These are phyloP conservation scores for Globisporangium mamillatum DNA, from an alignment of 352 stramenopile species.

Conservation along the genomic window DNA sequence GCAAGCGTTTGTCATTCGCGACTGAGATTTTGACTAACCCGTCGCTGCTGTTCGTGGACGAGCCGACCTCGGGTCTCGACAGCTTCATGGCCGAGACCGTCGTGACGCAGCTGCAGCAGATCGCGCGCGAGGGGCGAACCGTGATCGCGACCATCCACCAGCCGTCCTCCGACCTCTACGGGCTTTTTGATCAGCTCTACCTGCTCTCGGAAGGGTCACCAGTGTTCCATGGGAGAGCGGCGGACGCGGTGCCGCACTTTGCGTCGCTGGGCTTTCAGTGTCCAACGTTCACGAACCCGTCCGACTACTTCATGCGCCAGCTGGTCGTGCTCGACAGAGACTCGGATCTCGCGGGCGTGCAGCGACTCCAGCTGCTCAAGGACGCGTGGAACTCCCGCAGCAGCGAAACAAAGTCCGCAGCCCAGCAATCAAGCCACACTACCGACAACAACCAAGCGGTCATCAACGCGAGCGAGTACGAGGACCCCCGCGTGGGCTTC, in stretches of 20 bases:
- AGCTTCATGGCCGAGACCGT: slow-evolving; percentile 54
- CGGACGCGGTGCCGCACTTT: slow-evolving; percentile 56
- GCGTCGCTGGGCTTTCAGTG: slow-evolving; percentile 46
- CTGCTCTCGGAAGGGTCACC: slow-evolving; percentile 46
- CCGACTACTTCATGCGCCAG: slow-evolving; percentile 66
- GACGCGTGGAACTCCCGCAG: slow-evolving; percentile 27
- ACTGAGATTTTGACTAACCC: slow-evolving; percentile 80
- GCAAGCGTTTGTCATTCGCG: slow-evolving; percentile 48
- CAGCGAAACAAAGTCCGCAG: too few relatives aligned
- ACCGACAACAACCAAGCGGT: background rate
- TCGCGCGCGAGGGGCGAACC: slow-evolving; percentile 81
- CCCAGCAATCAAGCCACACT: too few relatives aligned
- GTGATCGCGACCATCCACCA: slow-evolving; percentile 91
- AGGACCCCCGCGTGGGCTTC: too few relatives aligned
- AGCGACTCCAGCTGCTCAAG: slow-evolving; percentile 31
- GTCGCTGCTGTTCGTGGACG: slow-evolving; percentile 82
- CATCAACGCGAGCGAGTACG: background rate
- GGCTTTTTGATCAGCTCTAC: slow-evolving; percentile 57
- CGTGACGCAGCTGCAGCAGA: slow-evolving; percentile 50
- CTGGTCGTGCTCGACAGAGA: slow-evolving; percentile 46
- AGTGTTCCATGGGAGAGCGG: slow-evolving; percentile 57
- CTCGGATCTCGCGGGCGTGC: slow-evolving; percentile 24
- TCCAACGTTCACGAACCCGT: slow-evolving; percentile 53
- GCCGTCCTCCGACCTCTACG: slow-evolving; percentile 60
- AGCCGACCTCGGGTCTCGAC: slow-evolving; percentile 71